Percentiles rank a stretch among this genome's conserved stretches.
phyloP scores from a whole-genome alignment of 192 early-diverging fungal genomes.

The Coemansia sp. region DNA sequence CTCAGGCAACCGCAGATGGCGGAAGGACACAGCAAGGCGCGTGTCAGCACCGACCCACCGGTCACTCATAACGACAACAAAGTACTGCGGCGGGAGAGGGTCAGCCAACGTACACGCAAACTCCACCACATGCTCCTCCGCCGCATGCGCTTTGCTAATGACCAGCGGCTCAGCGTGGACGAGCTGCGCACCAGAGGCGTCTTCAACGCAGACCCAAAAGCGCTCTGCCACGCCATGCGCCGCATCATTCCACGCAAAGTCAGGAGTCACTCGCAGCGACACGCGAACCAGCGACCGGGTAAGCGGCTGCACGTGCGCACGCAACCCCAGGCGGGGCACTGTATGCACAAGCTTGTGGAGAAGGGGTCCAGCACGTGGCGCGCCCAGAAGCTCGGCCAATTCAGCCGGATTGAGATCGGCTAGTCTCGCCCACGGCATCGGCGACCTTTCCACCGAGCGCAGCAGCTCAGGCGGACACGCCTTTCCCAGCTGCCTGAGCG shows the following conservation, averaged over 20 bases:
- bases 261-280: constrained; percentile 89
- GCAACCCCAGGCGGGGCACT: constrained; percentile 90
- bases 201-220: constrained; percentile 96
- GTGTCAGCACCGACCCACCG: constrained; percentile 95
- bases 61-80: constrained; percentile 90
- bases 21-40: constrained; percentile 89
- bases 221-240: constrained; percentile 80
- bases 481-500: constrained; percentile 87
- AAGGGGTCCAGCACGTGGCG: constrained; percentile 86
- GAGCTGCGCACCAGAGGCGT: constrained; percentile 88
- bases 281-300: constrained; percentile 89
- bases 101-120: constrained; percentile 93
- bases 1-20: constrained; percentile 88
- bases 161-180: constrained; percentile 92
- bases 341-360: constrained; percentile 90
- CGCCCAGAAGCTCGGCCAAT: constrained; percentile 86
- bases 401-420: constrained; percentile 90
- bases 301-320: constrained; percentile 90
- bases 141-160: constrained; percentile 79
- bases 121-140: constrained; percentile 81
- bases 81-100: constrained; percentile 96
- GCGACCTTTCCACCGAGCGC: constrained; percentile 87
- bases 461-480: constrained; percentile 75
- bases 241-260: constrained; percentile 93
- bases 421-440: constrained; percentile 94